Evolutionary conservation across 2,329 filamentous ascomycete genomes (phyloP).

Genomic region (Microsporum canis): DNA sequence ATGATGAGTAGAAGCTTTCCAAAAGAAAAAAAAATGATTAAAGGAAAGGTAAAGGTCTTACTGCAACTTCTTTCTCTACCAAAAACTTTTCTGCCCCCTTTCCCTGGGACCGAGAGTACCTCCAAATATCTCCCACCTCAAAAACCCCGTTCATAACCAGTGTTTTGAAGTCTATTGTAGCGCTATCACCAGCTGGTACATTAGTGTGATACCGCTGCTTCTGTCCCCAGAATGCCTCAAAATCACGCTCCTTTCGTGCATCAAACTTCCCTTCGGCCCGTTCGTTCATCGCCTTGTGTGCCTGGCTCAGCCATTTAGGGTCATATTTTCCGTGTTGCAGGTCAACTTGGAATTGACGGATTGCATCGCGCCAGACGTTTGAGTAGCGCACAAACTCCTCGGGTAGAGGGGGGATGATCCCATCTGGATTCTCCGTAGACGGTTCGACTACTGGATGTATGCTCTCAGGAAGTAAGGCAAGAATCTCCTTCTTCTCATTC

Average conservation of each 20-base stretch:
- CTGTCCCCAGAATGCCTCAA: conserved; percentile 49
- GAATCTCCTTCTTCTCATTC: conserved; percentile 31
- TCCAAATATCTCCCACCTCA: conserved; percentile 33
- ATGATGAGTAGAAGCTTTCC: neutral
- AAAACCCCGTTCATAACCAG: conserved; percentile 28
- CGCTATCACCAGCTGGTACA: conserved; percentile 33
- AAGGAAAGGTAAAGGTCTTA: conserved; percentile 15
- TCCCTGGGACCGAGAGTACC: conserved; percentile 20
- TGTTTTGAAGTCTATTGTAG: conserved; percentile 29
- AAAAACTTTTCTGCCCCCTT: conserved; percentile 20
- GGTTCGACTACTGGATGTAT: conserved; percentile 27
- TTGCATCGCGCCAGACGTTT: conserved; percentile 41
- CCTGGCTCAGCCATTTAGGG: conserved; percentile 47
- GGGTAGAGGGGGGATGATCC: conserved; percentile 30
- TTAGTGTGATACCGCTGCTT: conserved; percentile 33
- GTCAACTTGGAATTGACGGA: conserved; percentile 47
- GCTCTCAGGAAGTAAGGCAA: conserved; percentile 32
- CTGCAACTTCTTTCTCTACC: conserved; percentile 35
- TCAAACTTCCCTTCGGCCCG: conserved; percentile 47
- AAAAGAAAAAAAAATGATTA: neutral
- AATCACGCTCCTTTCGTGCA: conserved; percentile 43
- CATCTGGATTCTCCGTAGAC: conserved; percentile 20
- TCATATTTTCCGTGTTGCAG: conserved; percentile 45
- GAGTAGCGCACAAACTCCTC: conserved; percentile 35
- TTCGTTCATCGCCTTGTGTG: conserved; percentile 42